Evolutionary conservation across 768 basidiomycete species (phyloP).

Genomic region (Serpula lacrymans): DNA sequence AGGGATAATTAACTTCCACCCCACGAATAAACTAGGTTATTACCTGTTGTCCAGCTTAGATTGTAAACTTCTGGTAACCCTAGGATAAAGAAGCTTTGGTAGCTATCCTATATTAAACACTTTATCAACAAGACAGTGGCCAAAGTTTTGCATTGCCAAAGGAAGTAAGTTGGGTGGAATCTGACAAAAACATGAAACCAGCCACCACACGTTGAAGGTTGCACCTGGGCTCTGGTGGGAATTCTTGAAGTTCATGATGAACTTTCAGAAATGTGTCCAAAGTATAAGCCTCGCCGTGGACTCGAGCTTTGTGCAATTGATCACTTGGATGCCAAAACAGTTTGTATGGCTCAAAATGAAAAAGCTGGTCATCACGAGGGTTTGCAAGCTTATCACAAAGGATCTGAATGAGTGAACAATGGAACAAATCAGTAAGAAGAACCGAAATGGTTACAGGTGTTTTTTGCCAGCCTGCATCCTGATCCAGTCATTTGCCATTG

Average conservation of each 20-base stretch:
- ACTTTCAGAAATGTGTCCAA: slow-evolving; percentile 3
- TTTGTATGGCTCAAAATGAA: slow-evolving; percentile 10
- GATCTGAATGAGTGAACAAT: slow-evolving; percentile 8
- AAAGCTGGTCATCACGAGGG: slow-evolving; percentile 1
- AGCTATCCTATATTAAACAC: too few species aligned
- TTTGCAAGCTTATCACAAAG: slow-evolving; percentile 11
- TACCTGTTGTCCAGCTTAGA: too few species aligned
- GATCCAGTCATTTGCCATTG: not conserved
- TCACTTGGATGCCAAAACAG: slow-evolving; percentile 11
- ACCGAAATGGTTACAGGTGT: slow-evolving; percentile 3
- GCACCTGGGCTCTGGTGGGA: slow-evolving; percentile 10
- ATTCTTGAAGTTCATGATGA: slow-evolving; percentile 8
- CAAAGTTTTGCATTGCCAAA: slow-evolving; percentile 24
- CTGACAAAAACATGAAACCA: slow-evolving; percentile 24
- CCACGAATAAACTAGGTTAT: too few species aligned
- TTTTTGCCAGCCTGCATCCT: slow-evolving; percentile 13
- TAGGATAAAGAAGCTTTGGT: too few species aligned
- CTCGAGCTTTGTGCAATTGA: too few species aligned
- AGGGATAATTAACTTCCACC: too few species aligned
- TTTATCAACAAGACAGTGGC: slow-evolving; percentile 14
- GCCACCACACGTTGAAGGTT: slow-evolving; percentile 13
- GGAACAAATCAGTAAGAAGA: slow-evolving; percentile 5
- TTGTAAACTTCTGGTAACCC: too few species aligned
- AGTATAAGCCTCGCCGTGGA: slow-evolving; percentile 8
- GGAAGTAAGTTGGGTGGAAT: slow-evolving; percentile 23